Percentiles rank a stretch among this genome's conserved stretches.
phyloP scores from a whole-genome alignment of 768 basidiomycete species.

The Leccinellum albellum region DNA sequence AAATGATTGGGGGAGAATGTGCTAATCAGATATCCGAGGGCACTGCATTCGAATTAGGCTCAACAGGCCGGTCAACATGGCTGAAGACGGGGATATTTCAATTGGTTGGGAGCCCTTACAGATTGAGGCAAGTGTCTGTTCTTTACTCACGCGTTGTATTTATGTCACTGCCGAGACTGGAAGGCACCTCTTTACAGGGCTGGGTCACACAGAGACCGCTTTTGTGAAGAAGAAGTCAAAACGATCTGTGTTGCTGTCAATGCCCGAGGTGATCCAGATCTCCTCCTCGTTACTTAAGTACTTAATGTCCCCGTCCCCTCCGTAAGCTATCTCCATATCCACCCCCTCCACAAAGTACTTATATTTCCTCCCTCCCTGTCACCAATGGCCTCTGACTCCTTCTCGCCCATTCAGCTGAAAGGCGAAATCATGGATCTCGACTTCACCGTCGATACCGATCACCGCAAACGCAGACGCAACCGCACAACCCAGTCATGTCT shows the following conservation, averaged over 20 bases:
- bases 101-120: slow-evolving; percentile 7
- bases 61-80: slow-evolving; percentile 22
- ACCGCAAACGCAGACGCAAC: slow-evolving; percentile 84
- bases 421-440: slow-evolving; percentile 78
- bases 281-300: slow-evolving; percentile 39
- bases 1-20: slow-evolving; percentile 21
- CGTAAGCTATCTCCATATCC: slow-evolving; percentile 44
- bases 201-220: slow-evolving; percentile 33
- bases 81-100: slow-evolving; percentile 19
- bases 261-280: slow-evolving; percentile 47
- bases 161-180: slow-evolving; percentile 36
- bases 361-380: slow-evolving; percentile 33
- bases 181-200: slow-evolving; percentile 31
- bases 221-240: slow-evolving; percentile 30
- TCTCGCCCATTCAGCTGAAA: slow-evolving; percentile 59
- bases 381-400: slow-evolving; percentile 52
- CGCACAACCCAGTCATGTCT: slow-evolving; percentile 84
- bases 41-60: slow-evolving; percentile 37
- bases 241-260: slow-evolving; percentile 31
- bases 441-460: slow-evolving; percentile 67
- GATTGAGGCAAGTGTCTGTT: slow-evolving; percentile 26
- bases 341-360: slow-evolving; percentile 41
- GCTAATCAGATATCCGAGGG: slow-evolving; percentile 37
- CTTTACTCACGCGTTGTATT: slow-evolving; percentile 34
- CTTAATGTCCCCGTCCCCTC: slow-evolving; percentile 54